phyloP scores from a whole-genome alignment of 331 rosid genomes.

The Dryas integrifolia region DNA sequence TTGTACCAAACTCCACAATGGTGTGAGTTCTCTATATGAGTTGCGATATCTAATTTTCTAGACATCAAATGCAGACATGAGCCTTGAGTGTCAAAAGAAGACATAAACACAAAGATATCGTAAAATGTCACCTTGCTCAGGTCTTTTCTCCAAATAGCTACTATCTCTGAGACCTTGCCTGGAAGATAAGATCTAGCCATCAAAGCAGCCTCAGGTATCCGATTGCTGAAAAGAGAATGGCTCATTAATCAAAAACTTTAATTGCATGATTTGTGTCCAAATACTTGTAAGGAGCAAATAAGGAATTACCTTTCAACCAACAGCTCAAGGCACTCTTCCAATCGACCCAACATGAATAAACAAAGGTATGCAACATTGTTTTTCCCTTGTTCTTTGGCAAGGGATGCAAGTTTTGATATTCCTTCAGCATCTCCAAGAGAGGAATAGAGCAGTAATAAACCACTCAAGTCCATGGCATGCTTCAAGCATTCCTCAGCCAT shows the following conservation, averaged over 20 bases:
- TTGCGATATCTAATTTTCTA: neutral
- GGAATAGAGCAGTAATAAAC: conserved; percentile 89
- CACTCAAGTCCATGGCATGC: conserved; percentile 94
- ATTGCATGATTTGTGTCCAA: conserved; percentile 13
- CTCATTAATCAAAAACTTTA: conserved; percentile 13
- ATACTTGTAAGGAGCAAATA: neutral
- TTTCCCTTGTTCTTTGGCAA: conserved; percentile 98
- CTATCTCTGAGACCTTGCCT: conserved; percentile 95
- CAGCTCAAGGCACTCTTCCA: conserved; percentile 95
- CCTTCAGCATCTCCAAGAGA: conserved; percentile 98
- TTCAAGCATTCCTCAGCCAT: conserved; percentile 96
- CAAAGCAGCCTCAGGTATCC: conserved; percentile 99
- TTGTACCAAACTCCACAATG: neutral
- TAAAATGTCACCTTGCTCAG: conserved; percentile 67
- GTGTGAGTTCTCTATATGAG: neutral
- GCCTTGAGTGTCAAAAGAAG: neutral
- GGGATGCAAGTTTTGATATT: conserved; percentile 73
- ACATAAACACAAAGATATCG: neutral
- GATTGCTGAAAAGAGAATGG: conserved; percentile 59
- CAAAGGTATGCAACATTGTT: conserved; percentile 96
- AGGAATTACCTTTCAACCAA: conserved; percentile 79
- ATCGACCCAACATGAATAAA: conserved; percentile 90
- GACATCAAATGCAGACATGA: neutral
- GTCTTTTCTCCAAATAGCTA: conserved; percentile 95
- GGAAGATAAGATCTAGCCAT: conserved; percentile 99